Evolutionary conservation across 805 yeast species (phyloP).

Genomic region (Ogataea haglerorum): DNA sequence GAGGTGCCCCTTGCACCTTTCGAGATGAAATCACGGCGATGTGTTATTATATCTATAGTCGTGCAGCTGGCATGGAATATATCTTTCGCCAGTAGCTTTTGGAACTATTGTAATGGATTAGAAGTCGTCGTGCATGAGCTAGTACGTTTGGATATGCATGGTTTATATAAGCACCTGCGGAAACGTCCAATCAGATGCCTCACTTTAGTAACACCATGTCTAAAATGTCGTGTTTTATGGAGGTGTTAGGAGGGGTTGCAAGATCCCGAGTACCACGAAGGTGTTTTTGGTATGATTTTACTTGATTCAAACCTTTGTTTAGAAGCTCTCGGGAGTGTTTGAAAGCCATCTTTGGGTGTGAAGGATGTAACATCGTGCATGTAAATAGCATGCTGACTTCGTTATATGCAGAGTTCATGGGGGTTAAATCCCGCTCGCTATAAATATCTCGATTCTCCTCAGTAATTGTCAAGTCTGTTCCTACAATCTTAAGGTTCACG

Average conservation of each 20-base stretch:
- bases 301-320: slow-evolving; percentile 1
- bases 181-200: slow-evolving; percentile 1
- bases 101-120: slow-evolving; percentile 1
- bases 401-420: slow-evolving; percentile 1
- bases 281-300: slow-evolving; percentile 1
- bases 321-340: background rate
- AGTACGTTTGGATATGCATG: slow-evolving; percentile 1
- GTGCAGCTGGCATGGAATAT: slow-evolving; percentile 1
- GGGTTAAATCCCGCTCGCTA: background rate
- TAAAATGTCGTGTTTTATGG: slow-evolving; percentile 1
- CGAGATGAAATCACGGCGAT: background rate
- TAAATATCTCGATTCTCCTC: slow-evolving; percentile 1
- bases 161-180: slow-evolving; percentile 1
- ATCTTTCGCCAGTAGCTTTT: background rate
- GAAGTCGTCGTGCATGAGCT: slow-evolving; percentile 1
- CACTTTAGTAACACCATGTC: slow-evolving; percentile 1
- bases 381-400: slow-evolving; percentile 1
- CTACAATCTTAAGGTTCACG: slow-evolving; percentile 1
- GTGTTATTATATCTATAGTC: background rate
- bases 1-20: slow-evolving; percentile 2
- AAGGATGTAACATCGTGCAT: slow-evolving; percentile 1
- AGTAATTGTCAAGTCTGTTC: background rate
- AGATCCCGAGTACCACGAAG: slow-evolving; percentile 1
- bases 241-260: slow-evolving; percentile 1
- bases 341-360: slow-evolving; percentile 1